Evolutionary conservation across 1,139 yeast species (phyloP), one percentile per base, ranked within the genome.

Genomic region (Kurtzmaniella quercitrusa): DNA sequence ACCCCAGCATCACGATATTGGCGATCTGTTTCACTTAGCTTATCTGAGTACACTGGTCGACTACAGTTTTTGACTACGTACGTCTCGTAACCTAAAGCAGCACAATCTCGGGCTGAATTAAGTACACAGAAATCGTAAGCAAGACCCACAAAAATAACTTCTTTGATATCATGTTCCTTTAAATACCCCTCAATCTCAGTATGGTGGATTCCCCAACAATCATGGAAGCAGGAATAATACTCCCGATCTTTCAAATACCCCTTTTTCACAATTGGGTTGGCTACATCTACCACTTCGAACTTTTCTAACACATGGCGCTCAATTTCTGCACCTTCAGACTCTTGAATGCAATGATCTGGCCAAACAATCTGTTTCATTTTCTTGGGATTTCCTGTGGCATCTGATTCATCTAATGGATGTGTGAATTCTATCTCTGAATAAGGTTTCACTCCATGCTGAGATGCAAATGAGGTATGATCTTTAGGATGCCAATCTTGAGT

Each of bases 291-390:
- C 41, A 47, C 48, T 15, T 61, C 58, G 48, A 68, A 68, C 2
- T 44, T 45, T 4, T 54, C 50, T 25, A 52, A 44, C 43, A 71
- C 70, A 45, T 67, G 76, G 0, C 64, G 58, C 2, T 88, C 88
- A 42, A 89, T 68, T 41, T 75, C 70, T 0, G 93, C 74, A 0
- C 98, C 98, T 9, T 54, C 43, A 0, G 88, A 70, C 43, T 73
- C 70, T 54, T 88, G 93, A 3, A 91, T 77, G 59, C 97, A 91
- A 59, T 91, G 98, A 46, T 77, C 93, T 0, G 98, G 97, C 98
- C 98, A 91, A 2, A 89, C 72, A 0, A 71, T 68, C 48, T 83
- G 82, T 2, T 48, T 56, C 50, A 60, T 54, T 1, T 50, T 50
- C 40, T 59, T 55, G 37, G 60, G 57, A 25, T 59, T 46, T 17